Evolutionary conservation across 768 basidiomycete species (phyloP), one percentile per base, ranked within the genome.

Genomic region (Boletus rufocinnamomeus): DNA sequence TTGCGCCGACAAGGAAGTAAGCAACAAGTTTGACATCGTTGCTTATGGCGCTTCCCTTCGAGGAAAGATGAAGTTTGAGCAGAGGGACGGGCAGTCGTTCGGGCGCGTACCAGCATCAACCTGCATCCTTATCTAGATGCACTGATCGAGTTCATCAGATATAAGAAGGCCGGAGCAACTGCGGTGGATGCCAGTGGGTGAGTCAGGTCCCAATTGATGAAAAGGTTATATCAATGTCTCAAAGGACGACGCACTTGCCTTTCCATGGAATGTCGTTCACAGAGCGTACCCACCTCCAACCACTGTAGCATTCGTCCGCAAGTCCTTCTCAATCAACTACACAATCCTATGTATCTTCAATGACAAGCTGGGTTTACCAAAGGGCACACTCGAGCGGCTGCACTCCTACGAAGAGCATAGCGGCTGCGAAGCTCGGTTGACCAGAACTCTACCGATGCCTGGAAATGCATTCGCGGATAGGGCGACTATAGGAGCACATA

Each of bases 191-290:
- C 83, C 23, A 76, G 75, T 11, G 87, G 87, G 41, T 77, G 40
- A 65, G 62, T 58, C 28, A 3, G 13, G 9, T 46, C 14, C 8
- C n/a, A n/a, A n/a, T 44, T 41, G 30, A 59, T 17, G 11, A 21
- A 54, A 5, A 3, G 16, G 11, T 21, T 11, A 14, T 13, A 75
- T 89, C 57, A 88, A 88, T 63, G 69, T 89, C 37, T 76, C 87
- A 0, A 86, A 87, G 66, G 87, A 91, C 65, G 88, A 91, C 62
- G 85, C 79, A 0, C 66, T 89, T 0, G 79, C 84, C 0, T 88
- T 80, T 74, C 88, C 87, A 0, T n/a, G n/a, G n/a, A 61, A 68
- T 0, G 72, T 79, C 27, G 77, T 75, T 6, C 80, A 83, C 25
- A 79, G 86, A 25, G 75, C 78, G 0, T 91, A 91, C 64, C 88